Percentiles rank a stretch among this genome's conserved stretches.
Evolutionary conservation across 768 basidiomycete genomes (phyloP).

Genomic region (Omphalotus guepiniiformis): DNA sequence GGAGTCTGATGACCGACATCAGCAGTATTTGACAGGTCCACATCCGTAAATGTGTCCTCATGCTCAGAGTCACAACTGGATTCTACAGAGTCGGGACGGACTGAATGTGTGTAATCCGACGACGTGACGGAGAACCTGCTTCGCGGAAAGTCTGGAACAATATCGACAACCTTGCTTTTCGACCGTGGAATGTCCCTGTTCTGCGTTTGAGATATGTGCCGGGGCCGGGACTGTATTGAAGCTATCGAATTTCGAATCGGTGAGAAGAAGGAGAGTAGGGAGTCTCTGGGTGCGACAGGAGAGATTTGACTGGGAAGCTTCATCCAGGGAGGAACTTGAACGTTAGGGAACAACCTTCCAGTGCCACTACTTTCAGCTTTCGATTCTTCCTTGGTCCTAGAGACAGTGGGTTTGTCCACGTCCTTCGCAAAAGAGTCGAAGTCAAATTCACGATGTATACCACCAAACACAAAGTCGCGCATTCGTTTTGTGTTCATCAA

Average conservation of each 20-base stretch:
- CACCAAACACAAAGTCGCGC: neutral
- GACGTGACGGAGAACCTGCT: constrained; percentile 29
- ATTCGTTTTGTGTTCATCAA: constrained; percentile 4
- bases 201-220: neutral
- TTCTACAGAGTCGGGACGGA: constrained; percentile 8
- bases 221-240: neutral
- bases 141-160: constrained; percentile 22
- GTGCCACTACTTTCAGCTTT: neutral
- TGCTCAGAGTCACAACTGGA: neutral
- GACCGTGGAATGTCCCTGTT: neutral
- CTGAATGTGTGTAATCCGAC: constrained; percentile 24
- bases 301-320: constrained; percentile 9
- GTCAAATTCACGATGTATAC: neutral
- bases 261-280: constrained; percentile 3
- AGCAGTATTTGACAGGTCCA: neutral
- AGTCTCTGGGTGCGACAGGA: constrained; percentile 6
- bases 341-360: neutral
- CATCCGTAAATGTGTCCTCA: neutral
- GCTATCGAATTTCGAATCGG: neutral
- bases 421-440: neutral
- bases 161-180: constrained; percentile 19
- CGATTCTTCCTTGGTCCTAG: too few relatives aligned
- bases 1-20: constrained; percentile 4
- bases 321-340: constrained; percentile 1
- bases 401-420: neutral